A percentile compares a stretch with the other conserved stretches of the same genome.
phyloP scores from a whole-genome alignment of 208 protist species.

The Leptomonas pyrrhocoris region DNA sequence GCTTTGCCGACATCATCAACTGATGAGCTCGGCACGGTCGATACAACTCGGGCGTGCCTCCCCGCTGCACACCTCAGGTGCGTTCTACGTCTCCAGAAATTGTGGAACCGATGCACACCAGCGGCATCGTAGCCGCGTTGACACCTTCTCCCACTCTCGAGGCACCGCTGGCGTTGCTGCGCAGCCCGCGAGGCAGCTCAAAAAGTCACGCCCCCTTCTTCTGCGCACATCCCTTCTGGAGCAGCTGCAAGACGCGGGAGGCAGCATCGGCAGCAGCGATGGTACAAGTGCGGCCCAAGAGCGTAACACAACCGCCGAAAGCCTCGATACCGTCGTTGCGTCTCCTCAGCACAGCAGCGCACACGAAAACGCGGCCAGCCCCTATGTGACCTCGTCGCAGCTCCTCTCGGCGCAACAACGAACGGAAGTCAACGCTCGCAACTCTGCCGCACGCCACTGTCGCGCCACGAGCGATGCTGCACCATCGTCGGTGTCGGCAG shows the following conservation, averaged over 20 bases:
- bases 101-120: neutral
- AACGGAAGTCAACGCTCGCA: conserved; percentile 5
- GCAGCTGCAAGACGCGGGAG: conserved; percentile 9
- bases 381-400: conserved; percentile 7
- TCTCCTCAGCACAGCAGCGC: neutral
- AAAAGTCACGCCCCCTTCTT: neutral
- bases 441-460: neutral
- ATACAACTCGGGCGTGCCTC: too few relatives aligned
- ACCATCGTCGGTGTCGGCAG: neutral
- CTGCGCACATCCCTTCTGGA: conserved; percentile 22
- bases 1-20: neutral
- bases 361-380: neutral
- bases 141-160: neutral
- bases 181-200: conserved; percentile 1
- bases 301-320: too few relatives aligned
- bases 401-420: conserved; percentile 6
- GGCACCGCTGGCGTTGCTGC: neutral
- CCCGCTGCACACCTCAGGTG: neutral
- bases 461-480: neutral
- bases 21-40: neutral
- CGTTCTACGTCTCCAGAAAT: neutral
- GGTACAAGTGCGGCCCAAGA: too few relatives aligned
- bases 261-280: neutral
- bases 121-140: neutral
- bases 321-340: neutral